A percentile compares a stretch with the other conserved stretches of the same genome.
phyloP scores from a whole-genome alignment of 768 basidiomycete genomes.

The Lentinula edodes region DNA sequence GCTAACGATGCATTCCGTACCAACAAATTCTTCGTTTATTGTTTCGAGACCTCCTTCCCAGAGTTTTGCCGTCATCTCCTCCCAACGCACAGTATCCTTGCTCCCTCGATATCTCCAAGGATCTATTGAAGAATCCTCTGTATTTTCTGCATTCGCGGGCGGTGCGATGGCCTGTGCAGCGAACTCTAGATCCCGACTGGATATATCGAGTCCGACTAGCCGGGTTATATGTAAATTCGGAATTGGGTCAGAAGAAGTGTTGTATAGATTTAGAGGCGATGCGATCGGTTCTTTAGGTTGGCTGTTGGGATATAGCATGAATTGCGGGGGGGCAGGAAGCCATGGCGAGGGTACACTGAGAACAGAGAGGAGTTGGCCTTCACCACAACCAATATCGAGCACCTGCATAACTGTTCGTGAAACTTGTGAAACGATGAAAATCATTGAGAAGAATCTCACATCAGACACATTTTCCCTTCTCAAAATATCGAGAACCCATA shows the following conservation, averaged over 20 bases:
- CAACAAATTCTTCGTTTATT: slow-evolving; percentile 61
- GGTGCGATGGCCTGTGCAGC: slow-evolving; percentile 41
- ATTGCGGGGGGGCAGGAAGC: slow-evolving; percentile 39
- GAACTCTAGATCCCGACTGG: slow-evolving; percentile 42
- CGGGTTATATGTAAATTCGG: slow-evolving; percentile 53
- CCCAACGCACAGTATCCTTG: slow-evolving; percentile 48
- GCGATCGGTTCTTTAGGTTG: slow-evolving; percentile 6
- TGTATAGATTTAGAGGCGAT: slow-evolving; percentile 10
- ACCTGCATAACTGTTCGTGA: slow-evolving; percentile 37
- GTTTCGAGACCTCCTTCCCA: slow-evolving; percentile 73
- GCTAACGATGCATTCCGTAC: slow-evolving; percentile 66
- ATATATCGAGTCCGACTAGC: slow-evolving; percentile 69
- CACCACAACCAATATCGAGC: slow-evolving; percentile 81
- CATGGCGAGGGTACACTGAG: slow-evolving; percentile 75
- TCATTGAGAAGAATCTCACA: slow-evolving; percentile 26
- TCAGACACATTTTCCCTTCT: slow-evolving; percentile 50
- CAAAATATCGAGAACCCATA: slow-evolving; percentile 65
- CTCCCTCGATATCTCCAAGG: slow-evolving; percentile 18
- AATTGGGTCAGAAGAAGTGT: slow-evolving; percentile 32
- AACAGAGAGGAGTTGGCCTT: slow-evolving; percentile 65
- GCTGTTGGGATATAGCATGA: slow-evolving; percentile 22
- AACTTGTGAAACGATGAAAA: background rate
- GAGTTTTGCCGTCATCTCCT: slow-evolving; percentile 55
- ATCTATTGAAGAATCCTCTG: background rate
- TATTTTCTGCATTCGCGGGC: background rate